Base-by-base conservation (phyloP, 768 basidiomycete species). In the Auricularia sp. region DNA sequence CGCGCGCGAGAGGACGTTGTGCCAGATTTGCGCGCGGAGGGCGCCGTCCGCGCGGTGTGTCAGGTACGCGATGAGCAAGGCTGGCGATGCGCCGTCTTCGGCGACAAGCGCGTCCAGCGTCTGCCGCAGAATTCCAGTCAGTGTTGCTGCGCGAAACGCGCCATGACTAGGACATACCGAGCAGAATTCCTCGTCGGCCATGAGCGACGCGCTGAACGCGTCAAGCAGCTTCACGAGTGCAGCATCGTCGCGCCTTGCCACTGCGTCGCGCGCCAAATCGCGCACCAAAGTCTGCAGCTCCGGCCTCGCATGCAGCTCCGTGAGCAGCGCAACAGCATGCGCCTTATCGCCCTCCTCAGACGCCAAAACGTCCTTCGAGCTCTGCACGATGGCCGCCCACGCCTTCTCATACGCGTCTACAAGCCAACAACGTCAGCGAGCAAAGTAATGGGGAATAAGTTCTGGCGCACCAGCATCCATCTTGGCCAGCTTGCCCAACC, bases 291-390 rank as follows among this genome's bases (percentile, higher is more conserved):
- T 35, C 33, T 11, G 51, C 35, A 44, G 63, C 64, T 36, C 63
- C 56, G 18, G 35, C 60, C 56, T 67, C 69, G 61, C 66, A 56
- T 12, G 69, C 60, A 61, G 70, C 4, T 76, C 66, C 8, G 69
- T 67, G n/a, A 72, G 66, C 10, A 82, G 69, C 21, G 82, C 68
- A 14, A 73, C 68, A 5, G 81, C 65, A 3, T 73, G 66, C 2
- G 71, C 64, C 12, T 72, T 71, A 44, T 78, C 29, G 16, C 21
- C 59, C 6, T 51, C 47, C 18, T 16, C 47, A 1, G 47, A 10
- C 21, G 5, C 47, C 16, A 51, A 21, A 18, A 6, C 47, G 1
- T 51, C 16, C 47, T 51, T 21, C 47, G 56, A 29, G 2, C 11
- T 35, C 23, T 34, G 23, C 1, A 14, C 29, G 3, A 44, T 33